Percentiles rank a stretch among this genome's conserved stretches.
These are phyloP conservation scores for Fusarium chuoi DNA, from an alignment of 2,329 filamentous ascomycete genomes.

Conservation along the genomic window DNA sequence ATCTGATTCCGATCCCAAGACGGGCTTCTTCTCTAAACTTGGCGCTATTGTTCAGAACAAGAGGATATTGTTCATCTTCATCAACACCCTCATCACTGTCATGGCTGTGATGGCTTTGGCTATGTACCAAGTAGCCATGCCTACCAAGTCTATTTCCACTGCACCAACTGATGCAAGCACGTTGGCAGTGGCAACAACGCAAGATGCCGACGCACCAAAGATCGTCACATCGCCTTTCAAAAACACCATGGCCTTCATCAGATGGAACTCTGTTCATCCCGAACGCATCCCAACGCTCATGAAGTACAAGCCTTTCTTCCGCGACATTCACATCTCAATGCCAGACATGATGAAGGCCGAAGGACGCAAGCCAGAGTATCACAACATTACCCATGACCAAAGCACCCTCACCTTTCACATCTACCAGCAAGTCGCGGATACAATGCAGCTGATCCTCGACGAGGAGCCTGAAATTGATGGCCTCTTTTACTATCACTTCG, in stretches of 20 bases:
- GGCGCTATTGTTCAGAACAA: not conserved
- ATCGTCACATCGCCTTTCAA: not conserved
- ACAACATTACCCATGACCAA: not conserved
- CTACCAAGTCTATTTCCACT: not conserved
- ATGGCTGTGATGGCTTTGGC: not conserved
- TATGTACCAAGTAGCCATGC: not conserved
- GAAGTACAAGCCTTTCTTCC: not conserved
- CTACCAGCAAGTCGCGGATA: not conserved
- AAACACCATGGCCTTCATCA: not conserved
- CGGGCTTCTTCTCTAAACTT: not conserved
- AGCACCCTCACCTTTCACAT: not conserved
- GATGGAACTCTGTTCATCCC: not conserved
- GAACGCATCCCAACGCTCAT: not conserved
- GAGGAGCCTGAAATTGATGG: not conserved
- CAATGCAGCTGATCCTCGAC: not conserved
- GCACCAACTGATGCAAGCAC: not conserved
- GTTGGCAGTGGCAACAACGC: fast-evolving
- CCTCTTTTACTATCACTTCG: not conserved
- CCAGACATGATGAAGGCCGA: not conserved
- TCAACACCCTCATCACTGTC: not conserved
- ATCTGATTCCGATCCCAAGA: not conserved
- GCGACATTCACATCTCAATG: not conserved
- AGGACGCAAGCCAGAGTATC: not conserved
- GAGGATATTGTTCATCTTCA: not conserved
- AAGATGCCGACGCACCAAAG: not conserved